These are phyloP conservation scores for Petunia secreta DNA, from an alignment of 257 asterid genomes.

Conservation along the genomic window DNA sequence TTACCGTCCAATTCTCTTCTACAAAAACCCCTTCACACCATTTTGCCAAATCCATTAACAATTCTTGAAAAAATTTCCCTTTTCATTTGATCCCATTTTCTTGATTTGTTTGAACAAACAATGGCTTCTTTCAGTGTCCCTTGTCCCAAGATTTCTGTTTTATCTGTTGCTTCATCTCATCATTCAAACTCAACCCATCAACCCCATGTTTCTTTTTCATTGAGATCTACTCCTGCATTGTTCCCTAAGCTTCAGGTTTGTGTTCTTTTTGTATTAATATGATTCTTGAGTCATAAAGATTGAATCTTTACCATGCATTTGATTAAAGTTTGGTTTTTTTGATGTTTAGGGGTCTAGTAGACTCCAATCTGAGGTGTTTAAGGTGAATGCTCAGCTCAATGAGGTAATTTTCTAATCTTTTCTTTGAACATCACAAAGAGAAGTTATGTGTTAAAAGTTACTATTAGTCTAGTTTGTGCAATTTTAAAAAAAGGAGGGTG, in stretches of 20 bases:
- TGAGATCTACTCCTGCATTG: constrained; percentile 40
- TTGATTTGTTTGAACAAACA: constrained; percentile 17
- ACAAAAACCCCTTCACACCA: constrained; percentile 25
- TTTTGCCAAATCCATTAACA: constrained; percentile 14
- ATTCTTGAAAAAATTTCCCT: neutral
- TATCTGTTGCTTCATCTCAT: constrained; percentile 42
- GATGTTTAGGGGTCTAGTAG: constrained; percentile 34
- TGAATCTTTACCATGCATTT: constrained; percentile 24
- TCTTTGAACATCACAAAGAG: neutral
- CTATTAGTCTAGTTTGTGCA: neutral
- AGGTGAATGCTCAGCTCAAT: constrained; percentile 46
- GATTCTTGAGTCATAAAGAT: neutral
- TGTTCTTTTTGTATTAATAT: neutral
- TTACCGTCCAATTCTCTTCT: constrained; percentile 45
- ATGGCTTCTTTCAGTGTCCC: constrained; percentile 59
- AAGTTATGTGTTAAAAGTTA: neutral
- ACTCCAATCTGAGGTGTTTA: constrained; percentile 44
- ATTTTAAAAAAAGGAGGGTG: neutral
- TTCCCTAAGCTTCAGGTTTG: constrained; percentile 30
- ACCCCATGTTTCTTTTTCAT: constrained; percentile 40
- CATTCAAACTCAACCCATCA: constrained; percentile 25
- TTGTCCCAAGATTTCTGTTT: constrained; percentile 48
- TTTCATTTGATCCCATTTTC: neutral
- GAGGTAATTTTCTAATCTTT: constrained; percentile 39
- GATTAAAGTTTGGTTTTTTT: constrained; percentile 19